These are phyloP conservation scores for Epichloe bromicola DNA, from an alignment of 2,329 filamentous ascomycete genomes.

Conservation along the genomic window DNA sequence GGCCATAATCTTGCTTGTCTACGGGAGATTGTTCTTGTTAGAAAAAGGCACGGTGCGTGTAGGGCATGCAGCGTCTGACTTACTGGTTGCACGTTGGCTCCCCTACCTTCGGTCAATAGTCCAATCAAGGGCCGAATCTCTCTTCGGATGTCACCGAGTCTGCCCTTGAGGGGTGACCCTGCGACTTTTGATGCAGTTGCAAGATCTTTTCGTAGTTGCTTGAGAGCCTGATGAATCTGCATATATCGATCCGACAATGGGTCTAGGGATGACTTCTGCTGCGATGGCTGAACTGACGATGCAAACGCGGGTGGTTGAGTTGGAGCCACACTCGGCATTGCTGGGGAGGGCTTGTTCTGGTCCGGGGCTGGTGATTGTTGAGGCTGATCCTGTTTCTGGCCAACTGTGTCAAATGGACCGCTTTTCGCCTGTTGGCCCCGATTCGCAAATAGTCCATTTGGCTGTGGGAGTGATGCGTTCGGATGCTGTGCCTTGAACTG, in stretches of 20 bases:
- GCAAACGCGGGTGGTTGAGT: not conserved
- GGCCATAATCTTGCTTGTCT: conserved; percentile 24
- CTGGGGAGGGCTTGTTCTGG: not conserved
- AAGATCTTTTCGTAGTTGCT: conserved; percentile 48
- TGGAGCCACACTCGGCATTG: conserved; percentile 1
- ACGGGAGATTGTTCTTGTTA: not conserved
- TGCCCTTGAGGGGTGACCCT: conserved; percentile 42
- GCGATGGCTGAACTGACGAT: not conserved
- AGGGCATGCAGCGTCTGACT: conserved; percentile 12
- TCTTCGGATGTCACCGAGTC: conserved; percentile 58
- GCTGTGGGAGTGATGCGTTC: conserved; percentile 4
- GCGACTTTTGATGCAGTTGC: conserved; percentile 39
- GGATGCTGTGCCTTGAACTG: conserved; percentile 2
- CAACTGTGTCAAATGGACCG: not conserved
- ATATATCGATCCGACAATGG: conserved; percentile 29
- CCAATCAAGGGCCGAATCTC: conserved; percentile 60
- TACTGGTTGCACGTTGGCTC: conserved; percentile 38
- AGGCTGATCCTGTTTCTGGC: not conserved
- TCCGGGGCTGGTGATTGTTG: not conserved
- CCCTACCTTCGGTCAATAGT: conserved; percentile 54
- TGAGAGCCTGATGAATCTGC: conserved; percentile 56
- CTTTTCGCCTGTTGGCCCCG: conserved; percentile 12
- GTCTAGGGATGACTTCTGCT: conserved; percentile 2
- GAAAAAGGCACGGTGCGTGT: not conserved
- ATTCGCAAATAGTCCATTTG: conserved; percentile 11